phyloP scores from a whole-genome alignment of 352 stramenopile species.

The Phytophthora crassamura region DNA sequence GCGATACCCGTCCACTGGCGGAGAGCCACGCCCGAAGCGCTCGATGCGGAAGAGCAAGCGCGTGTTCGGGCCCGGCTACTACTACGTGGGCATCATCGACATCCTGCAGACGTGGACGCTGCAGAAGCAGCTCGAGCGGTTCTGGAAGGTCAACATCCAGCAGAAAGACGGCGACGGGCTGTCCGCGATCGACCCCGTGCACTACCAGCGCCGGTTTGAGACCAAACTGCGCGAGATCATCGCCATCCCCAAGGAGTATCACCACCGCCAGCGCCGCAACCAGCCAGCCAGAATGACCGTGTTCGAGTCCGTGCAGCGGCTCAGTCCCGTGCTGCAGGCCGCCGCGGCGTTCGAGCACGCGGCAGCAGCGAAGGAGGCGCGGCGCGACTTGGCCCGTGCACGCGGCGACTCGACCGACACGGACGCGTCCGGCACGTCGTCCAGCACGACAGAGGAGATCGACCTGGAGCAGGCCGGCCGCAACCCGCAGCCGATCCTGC shows the following conservation, averaged over 20 bases:
- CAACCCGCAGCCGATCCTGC: conserved; percentile 62
- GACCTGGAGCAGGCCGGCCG: conserved; percentile 60
- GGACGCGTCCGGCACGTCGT: conserved; percentile 31
- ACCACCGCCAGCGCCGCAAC: conserved; percentile 28
- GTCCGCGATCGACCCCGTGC: conserved; percentile 82
- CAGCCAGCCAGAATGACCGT: conserved; percentile 22
- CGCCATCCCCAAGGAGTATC: conserved; percentile 69
- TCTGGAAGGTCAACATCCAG: conserved; percentile 82
- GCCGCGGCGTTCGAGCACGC: conserved; percentile 40
- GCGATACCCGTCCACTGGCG: conserved; percentile 21
- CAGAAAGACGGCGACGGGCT: conserved; percentile 74
- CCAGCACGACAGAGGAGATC: conserved; percentile 26
- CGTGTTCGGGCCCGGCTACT: conserved; percentile 85
- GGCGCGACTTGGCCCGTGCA: conserved; percentile 24
- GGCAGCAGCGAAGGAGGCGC: conserved; percentile 20
- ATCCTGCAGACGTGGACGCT: conserved; percentile 91
- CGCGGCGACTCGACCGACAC: conserved; percentile 46
- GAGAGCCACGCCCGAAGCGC: conserved; percentile 38
- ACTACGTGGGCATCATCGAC: conserved; percentile 92
- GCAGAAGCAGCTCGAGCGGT: conserved; percentile 83
- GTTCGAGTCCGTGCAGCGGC: conserved; percentile 40
- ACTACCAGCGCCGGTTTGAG: conserved; percentile 86
- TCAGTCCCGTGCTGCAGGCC: conserved; percentile 46
- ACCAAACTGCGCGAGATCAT: conserved; percentile 85
- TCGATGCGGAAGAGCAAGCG: conserved; percentile 79